A percentile compares a stretch with the other conserved stretches of the same genome.
Conservation (phyloP, 2,329 filamentous ascomycete genomes). For the Ceratocystis smalleyi region DNA sequence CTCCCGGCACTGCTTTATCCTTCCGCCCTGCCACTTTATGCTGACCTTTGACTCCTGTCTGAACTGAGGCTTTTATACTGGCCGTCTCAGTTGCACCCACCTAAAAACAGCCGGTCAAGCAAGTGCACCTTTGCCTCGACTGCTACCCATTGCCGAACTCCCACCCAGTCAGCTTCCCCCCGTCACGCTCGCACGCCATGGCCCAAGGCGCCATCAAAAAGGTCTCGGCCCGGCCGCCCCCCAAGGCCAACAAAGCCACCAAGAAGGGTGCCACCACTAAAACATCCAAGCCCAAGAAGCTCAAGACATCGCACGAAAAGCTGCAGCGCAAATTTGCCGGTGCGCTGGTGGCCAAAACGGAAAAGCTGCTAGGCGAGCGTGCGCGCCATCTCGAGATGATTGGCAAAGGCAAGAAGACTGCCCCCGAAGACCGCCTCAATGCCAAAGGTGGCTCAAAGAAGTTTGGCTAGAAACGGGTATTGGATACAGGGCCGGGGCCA, state of each 20-base stretch:
- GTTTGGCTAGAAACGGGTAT: constrained; percentile 32
- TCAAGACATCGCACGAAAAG: constrained; percentile 34
- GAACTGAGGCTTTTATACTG: not conserved
- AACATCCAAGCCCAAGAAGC: constrained; percentile 35
- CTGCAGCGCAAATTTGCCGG: constrained; percentile 39
- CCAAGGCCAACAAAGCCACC: constrained; percentile 23
- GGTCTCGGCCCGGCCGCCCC: constrained; percentile 28
- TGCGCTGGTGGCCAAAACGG: constrained; percentile 39
- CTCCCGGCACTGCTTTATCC: not conserved
- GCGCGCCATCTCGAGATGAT: constrained; percentile 46
- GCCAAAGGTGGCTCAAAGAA: constrained; percentile 36
- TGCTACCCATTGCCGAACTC: not conserved
- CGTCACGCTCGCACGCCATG: constrained; percentile 26
- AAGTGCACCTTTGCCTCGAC: not conserved
- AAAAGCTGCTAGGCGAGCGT: constrained; percentile 42
- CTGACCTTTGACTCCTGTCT: not conserved
- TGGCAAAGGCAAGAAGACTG: constrained; percentile 38
- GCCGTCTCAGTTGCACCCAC: too few relatives aligned
- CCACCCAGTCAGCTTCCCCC: not conserved
- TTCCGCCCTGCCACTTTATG: not conserved
- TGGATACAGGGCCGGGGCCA: not conserved
- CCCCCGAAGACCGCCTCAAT: constrained; percentile 20
- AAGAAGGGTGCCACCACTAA: constrained; percentile 27
- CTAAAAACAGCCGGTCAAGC: too few relatives aligned
- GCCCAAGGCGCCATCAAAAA: constrained; percentile 41